A percentile compares a stretch with the other conserved stretches of the same genome.
phyloP scores from a whole-genome alignment of 805 yeast genomes.

The Hanseniaspora occidentalis region DNA sequence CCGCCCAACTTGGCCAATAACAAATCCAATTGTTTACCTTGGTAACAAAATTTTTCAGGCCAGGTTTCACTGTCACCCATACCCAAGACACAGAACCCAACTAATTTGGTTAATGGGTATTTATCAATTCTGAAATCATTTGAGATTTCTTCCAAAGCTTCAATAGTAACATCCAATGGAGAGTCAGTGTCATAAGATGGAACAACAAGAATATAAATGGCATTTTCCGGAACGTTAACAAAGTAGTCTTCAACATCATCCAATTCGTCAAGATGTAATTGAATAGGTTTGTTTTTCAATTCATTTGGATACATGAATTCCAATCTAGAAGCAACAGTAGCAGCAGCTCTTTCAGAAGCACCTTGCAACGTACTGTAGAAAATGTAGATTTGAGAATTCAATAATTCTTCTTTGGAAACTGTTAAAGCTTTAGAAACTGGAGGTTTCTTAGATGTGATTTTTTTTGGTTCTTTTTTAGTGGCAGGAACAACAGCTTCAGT shows the following conservation, averaged over 20 bases:
- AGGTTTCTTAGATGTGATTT: conserved; percentile 12
- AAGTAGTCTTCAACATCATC: conserved; percentile 79
- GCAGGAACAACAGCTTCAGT: conserved; percentile 2
- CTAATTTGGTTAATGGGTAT: conserved; percentile 52
- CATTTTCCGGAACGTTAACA: conserved; percentile 47
- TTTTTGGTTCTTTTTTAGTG: conserved; percentile 17
- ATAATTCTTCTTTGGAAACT: conserved; percentile 29
- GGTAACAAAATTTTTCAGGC: conserved; percentile 78
- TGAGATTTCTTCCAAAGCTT: conserved; percentile 64
- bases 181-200: conserved; percentile 92
- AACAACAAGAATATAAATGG: conserved; percentile 57
- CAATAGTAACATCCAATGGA: conserved; percentile 79
- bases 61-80: conserved; percentile 81
- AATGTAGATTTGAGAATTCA: conserved; percentile 47
- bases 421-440: conserved; percentile 24
- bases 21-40: conserved; percentile 61
- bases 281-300: conserved; percentile 32
- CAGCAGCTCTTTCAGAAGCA: conserved; percentile 60
- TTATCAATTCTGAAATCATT: conserved; percentile 81
- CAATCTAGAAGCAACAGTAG: conserved; percentile 31
- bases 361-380: conserved; percentile 86
- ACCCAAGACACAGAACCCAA: conserved; percentile 80
- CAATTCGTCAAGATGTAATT: conserved; percentile 66
- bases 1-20: conserved; percentile 78
- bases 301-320: conserved; percentile 9